Evolutionary conservation across 2,329 filamentous ascomycete species (phyloP), one percentile per base, ranked within the genome.

Genomic region (Aureobasidium musti): DNA sequence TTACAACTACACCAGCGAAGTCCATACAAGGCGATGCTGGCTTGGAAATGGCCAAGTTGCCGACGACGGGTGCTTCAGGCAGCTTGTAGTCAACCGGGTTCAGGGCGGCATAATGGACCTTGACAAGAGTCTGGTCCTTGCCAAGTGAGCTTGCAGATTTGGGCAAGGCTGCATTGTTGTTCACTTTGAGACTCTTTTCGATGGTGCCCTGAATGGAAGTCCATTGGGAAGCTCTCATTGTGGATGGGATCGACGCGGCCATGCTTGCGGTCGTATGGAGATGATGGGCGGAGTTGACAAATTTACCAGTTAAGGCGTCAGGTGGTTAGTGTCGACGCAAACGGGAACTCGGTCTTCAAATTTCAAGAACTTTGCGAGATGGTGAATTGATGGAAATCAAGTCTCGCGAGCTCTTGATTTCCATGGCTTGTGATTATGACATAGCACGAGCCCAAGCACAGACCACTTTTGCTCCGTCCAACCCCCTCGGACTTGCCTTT

Each of bases 71-170:
- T 4, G 80, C 65, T 59, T 81, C 79, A n/a, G 76, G 71, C 5
- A 82, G 54, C 68, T 84, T 84, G 78, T 80, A 79, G 73, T 85
- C 83, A 66, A 80, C 79, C 0, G 82, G 83, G 71, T 85, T 84
- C 39, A 83, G 72, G 5, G 77, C 74, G 1, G 79, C 77, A 69
- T 78, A 76, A 65, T 76, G 71, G 64, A 85, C 80, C 63, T 77
- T 73, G 59, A 85, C 74, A 50, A 83, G 76, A 59, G 82, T 73
- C 47, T 79, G 70, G 56, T 75, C 74, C 35, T 67, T 52, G 10
- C 66, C 67, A 4, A 74, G 69, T 10, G 67, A 66, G 10, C 61
- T 43, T 13, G 72, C 68, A 23, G 66, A 63, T 28, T 69, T 68
- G 5, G 70, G 71, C 6, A 77, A 69, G 5, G 72, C 68, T 7